These are phyloP conservation scores for Rugonectria rugulosa DNA, from an alignment of 2,329 filamentous ascomycete genomes.

Conservation along the genomic window DNA sequence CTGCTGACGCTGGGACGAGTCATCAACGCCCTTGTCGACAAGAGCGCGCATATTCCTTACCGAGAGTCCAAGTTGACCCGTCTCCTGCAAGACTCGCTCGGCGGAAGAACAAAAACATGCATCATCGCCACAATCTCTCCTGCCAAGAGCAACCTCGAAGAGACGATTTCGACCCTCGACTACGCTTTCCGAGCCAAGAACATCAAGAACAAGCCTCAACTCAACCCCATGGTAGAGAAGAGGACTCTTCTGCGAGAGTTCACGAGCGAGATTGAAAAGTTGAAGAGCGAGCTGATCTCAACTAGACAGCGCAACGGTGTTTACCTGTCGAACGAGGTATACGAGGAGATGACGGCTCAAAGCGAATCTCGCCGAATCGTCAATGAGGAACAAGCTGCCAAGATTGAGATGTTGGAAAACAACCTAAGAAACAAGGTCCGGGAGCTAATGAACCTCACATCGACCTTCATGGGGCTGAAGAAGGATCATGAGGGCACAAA, in stretches of 20 bases:
- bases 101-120: slow-evolving; percentile 95
- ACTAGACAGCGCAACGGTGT: slow-evolving; percentile 95
- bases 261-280: slow-evolving; percentile 88
- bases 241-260: slow-evolving; percentile 92
- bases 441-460: slow-evolving; percentile 86
- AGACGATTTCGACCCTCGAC: slow-evolving; percentile 97
- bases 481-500: slow-evolving; percentile 86
- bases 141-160: slow-evolving; percentile 92
- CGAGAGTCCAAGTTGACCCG: slow-evolving; percentile 96
- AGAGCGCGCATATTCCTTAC: slow-evolving; percentile 85
- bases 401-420: slow-evolving; percentile 89
- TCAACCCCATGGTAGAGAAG: slow-evolving; percentile 92
- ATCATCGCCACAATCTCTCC: slow-evolving; percentile 98
- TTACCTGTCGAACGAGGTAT: slow-evolving; percentile 87
- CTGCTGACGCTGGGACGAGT: slow-evolving; percentile 92
- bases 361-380: slow-evolving; percentile 92
- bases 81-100: slow-evolving; percentile 93
- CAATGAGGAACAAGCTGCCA: slow-evolving; percentile 89
- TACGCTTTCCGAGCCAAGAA: slow-evolving; percentile 99
- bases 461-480: slow-evolving; percentile 86
- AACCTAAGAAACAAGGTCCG: slow-evolving; percentile 94
- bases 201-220: slow-evolving; percentile 95
- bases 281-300: slow-evolving; percentile 92
- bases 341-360: slow-evolving; percentile 89
- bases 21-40: slow-evolving; percentile 96